These are phyloP conservation scores for Actinomucor elegans DNA, from an alignment of 371 early-diverging fungal genomes.

Conservation along the genomic window DNA sequence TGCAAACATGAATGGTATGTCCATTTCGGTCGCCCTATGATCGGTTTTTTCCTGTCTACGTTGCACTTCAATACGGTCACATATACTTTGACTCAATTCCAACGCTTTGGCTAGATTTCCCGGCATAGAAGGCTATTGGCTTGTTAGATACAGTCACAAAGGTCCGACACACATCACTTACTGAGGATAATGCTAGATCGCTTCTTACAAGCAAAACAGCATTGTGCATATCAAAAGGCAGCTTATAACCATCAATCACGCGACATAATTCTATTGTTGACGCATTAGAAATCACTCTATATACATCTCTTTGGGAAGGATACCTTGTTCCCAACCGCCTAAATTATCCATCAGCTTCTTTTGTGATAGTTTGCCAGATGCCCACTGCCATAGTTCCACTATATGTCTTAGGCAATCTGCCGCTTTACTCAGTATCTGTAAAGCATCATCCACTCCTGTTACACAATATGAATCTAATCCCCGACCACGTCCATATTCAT, in stretches of 20 bases:
- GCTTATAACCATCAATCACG: constrained; percentile 34
- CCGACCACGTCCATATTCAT: constrained; percentile 24
- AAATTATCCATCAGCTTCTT: constrained; percentile 21
- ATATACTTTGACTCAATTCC: constrained; percentile 42
- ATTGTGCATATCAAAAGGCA: constrained; percentile 49
- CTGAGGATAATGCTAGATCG: constrained; percentile 45
- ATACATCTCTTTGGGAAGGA: not conserved
- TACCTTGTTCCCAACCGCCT: constrained; percentile 39
- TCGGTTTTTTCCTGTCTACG: constrained; percentile 35
- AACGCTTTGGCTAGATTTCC: constrained; percentile 48
- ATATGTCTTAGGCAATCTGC: constrained; percentile 41
- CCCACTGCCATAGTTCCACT: constrained; percentile 48
- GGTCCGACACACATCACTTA: constrained; percentile 17
- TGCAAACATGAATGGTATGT: constrained; percentile 55
- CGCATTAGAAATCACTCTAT: not conserved
- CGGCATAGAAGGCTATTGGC: constrained; percentile 45
- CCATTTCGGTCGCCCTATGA: constrained; percentile 23
- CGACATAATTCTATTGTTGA: constrained; percentile 10
- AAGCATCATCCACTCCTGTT: constrained; percentile 41
- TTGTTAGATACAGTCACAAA: too few species aligned
- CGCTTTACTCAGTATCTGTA: constrained; percentile 40
- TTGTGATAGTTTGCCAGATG: constrained; percentile 20
- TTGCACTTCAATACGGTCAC: constrained; percentile 48
- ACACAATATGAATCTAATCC: constrained; percentile 43
- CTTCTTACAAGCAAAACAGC: constrained; percentile 42